phyloP scores from a whole-genome alignment of 2,329 filamentous ascomycete species.

The Exophiala bonariae region DNA sequence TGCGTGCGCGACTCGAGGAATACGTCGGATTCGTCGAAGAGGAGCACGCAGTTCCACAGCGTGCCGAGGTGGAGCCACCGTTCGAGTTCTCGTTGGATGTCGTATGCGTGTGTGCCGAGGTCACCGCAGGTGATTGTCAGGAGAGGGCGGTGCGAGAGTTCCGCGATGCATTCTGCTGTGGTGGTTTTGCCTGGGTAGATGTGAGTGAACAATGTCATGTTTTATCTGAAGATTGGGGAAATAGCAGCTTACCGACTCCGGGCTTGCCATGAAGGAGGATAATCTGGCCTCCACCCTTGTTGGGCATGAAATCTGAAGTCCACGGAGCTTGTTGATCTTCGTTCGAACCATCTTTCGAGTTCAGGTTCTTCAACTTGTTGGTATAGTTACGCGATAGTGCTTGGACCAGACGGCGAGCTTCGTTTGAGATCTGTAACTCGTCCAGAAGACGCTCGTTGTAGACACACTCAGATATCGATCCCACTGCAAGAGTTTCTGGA shows the following conservation, averaged over 20 bases:
- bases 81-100: constrained; percentile 43
- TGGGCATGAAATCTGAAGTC: constrained; percentile 2
- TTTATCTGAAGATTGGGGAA: no score
- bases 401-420: not conserved
- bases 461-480: not conserved
- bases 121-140: constrained; percentile 52
- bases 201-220: no score
- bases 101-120: constrained; percentile 43
- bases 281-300: constrained; percentile 53
- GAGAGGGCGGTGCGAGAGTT: constrained; percentile 50
- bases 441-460: not conserved
- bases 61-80: constrained; percentile 43
- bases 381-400: not conserved
- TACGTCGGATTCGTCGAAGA: constrained; percentile 10
- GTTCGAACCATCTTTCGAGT: not conserved
- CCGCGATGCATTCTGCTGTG: constrained; percentile 51
- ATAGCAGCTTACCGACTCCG: no score
- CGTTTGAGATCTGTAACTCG: not conserved
- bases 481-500: not conserved
- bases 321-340: not conserved
- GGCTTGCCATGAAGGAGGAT: constrained; percentile 49
- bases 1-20: constrained; percentile 5
- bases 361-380: not conserved
- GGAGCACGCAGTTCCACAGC: constrained; percentile 27
- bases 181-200: constrained; percentile 56